phyloP scores from a whole-genome alignment of 306 rosid species.

The Casuarina glauca region DNA sequence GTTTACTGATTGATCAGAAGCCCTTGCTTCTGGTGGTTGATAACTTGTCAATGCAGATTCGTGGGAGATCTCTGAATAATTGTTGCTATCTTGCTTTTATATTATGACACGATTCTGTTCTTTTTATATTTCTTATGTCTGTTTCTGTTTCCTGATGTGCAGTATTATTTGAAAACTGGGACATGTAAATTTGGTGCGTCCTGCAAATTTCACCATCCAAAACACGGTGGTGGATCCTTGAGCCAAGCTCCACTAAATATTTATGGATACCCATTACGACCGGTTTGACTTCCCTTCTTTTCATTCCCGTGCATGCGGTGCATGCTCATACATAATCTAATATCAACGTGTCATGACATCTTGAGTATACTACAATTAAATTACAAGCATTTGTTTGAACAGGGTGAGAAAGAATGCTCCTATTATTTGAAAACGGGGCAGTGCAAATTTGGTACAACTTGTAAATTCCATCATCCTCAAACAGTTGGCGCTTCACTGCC shows the following conservation, averaged over 20 bases:
- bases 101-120: not conserved
- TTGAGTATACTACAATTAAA: conserved; percentile 8
- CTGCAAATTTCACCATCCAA: conserved; percentile 91
- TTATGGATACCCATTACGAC: conserved; percentile 82
- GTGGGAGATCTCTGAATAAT: not conserved
- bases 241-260: conserved; percentile 78
- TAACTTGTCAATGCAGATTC: conserved; percentile 14
- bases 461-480: conserved; percentile 96
- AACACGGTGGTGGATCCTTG: conserved; percentile 74
- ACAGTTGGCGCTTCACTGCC: conserved; percentile 68
- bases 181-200: conserved; percentile 92
- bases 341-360: conserved; percentile 11
- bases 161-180: conserved; percentile 90
- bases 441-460: conserved; percentile 89
- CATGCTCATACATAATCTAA: not conserved
- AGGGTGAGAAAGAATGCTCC: conserved; percentile 97
- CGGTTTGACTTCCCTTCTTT: conserved; percentile 42
- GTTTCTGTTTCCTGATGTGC: conserved; percentile 32
- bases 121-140: conserved; percentile 17
- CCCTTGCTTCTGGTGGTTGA: not conserved
- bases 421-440: conserved; percentile 98
- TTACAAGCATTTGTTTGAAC: conserved; percentile 21
- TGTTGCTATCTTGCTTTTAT: not conserved
- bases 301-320: not conserved
- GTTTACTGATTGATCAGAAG: not conserved